A percentile compares a stretch with the other conserved stretches of the same genome.
phyloP scores from a whole-genome alignment of 805 yeast genomes.

The Lachancea thermotolerans region DNA sequence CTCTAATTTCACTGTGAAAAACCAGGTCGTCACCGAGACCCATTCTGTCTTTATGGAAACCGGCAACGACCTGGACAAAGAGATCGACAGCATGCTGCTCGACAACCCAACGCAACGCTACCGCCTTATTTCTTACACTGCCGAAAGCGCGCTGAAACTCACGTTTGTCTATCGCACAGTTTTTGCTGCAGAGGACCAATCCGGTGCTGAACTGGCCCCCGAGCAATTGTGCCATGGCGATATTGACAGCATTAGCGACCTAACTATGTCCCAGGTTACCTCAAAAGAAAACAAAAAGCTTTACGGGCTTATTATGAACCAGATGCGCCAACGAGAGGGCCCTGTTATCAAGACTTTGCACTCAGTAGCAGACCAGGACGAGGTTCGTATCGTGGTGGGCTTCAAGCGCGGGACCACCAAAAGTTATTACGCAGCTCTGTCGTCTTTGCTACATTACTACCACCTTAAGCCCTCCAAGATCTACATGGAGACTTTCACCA shows the following conservation, averaged over 20 bases:
- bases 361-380: constrained; percentile 71
- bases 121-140: constrained; percentile 56
- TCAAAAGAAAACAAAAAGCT: constrained; percentile 71
- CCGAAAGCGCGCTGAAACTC: constrained; percentile 28
- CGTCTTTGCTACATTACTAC: constrained; percentile 83
- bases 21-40: constrained; percentile 70
- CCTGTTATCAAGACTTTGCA: constrained; percentile 81
- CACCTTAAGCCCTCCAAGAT: constrained; percentile 78
- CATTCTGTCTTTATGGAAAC: constrained; percentile 89
- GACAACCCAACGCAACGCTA: constrained; percentile 56
- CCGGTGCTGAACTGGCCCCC: constrained; percentile 9
- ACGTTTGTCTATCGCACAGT: constrained; percentile 72
- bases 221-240: constrained; percentile 34
- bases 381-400: constrained; percentile 83
- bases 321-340: constrained; percentile 72
- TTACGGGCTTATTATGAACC: constrained; percentile 63
- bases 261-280: constrained; percentile 68
- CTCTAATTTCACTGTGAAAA: constrained; percentile 54
- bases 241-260: constrained; percentile 67
- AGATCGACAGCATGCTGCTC: constrained; percentile 76
- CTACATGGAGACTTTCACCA: constrained; percentile 89
- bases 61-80: constrained; percentile 54
- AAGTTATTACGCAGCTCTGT: constrained; percentile 78
- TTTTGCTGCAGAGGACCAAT: constrained; percentile 33
- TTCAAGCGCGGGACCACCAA: constrained; percentile 79